Percentiles rank a stretch among this genome's conserved stretches.
These are phyloP conservation scores for Pichia sp. DNA, from an alignment of 1,139 yeast species.

Conservation along the genomic window DNA sequence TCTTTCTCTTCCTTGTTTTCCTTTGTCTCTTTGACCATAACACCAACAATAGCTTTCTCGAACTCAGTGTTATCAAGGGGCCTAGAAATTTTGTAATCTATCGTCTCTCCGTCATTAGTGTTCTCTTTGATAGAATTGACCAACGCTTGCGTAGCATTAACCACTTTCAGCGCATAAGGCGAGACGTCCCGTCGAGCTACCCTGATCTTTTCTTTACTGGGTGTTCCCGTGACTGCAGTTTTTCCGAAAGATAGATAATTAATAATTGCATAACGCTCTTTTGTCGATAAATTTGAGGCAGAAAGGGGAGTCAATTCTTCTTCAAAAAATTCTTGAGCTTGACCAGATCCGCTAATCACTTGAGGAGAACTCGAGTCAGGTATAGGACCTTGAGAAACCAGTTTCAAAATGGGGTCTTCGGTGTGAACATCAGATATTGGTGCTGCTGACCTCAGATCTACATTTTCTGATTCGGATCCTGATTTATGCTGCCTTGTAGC, in stretches of 20 bases:
- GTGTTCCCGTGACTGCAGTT: slow-evolving; percentile 11
- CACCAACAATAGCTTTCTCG: slow-evolving; percentile 8
- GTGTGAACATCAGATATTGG: background rate
- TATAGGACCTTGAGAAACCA: too few species aligned
- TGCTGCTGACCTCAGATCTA: background rate
- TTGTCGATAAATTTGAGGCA: background rate
- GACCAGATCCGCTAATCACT: too few species aligned
- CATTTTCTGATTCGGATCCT: background rate
- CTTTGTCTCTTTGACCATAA: slow-evolving; percentile 17
- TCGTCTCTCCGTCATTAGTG: slow-evolving; percentile 15
- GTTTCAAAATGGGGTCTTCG: background rate
- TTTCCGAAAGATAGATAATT: slow-evolving; percentile 11
- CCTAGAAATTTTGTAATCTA: slow-evolving; percentile 10
- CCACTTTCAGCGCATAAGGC: slow-evolving; percentile 28
- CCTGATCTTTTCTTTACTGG: slow-evolving; percentile 28
- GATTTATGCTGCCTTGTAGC: background rate
- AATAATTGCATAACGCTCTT: slow-evolving; percentile 9
- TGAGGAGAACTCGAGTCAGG: too few species aligned
- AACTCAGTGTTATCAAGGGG: slow-evolving; percentile 11
- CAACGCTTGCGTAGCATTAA: slow-evolving; percentile 17
- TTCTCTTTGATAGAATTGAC: slow-evolving; percentile 20
- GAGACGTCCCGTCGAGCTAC: slow-evolving; percentile 35
- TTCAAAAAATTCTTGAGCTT: background rate
- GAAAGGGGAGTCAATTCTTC: background rate
- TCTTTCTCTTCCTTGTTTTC: slow-evolving; percentile 22